Base-by-base conservation (phyloP, 2,329 filamentous ascomycete genomes). In the Bipolaris victoriae region DNA sequence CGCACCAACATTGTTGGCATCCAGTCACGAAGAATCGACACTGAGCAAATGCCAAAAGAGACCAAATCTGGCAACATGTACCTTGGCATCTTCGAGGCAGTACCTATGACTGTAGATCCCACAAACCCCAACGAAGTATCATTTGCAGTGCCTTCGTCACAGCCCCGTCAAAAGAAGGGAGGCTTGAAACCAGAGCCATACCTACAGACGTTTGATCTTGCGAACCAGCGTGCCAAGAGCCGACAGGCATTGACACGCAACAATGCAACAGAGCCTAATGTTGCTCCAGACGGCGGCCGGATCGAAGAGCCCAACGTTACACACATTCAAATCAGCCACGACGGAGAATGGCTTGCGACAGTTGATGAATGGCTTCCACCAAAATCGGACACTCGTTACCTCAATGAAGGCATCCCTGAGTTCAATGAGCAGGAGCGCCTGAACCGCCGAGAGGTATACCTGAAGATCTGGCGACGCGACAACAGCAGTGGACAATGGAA, bases 301-400 rank as follows among this genome's bases (percentile, higher is more conserved):
- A 86, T 98, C 48, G 83, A 86, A 13, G 90, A 97, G 65, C 94
- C 95, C 0, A 86, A 89, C 60, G 85, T 97, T 45, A 89, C 86
- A 6, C 85, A 90, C 54, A 80, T 98, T 49, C 85, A 88, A 41
- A 86, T 95, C 65, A 94, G 90, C 41, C 80, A 84, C 48, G 89
- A 98, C 70, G 94, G 94, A 16, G 84, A 87, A 63, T 98, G 94
- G 93, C 84, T 99, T 55, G 93, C 90, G 4, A 97, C 92, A 1
- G 85, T 96, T 1, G 95, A 99, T 72, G 90, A 93, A 69, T 99
- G 95, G 95, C 83, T 84, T 49, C 92, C 92, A 1, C 86, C 90
- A 9, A 78, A 80, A 11, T 81, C 84, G 58, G 92, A 97, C 70
- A 77, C 90, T 13, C 83, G 85, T 37, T 83, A 83, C 54, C 75